phyloP scores from a whole-genome alignment of 768 basidiomycete genomes.

The Krasilnikovozyma curviuscula region DNA sequence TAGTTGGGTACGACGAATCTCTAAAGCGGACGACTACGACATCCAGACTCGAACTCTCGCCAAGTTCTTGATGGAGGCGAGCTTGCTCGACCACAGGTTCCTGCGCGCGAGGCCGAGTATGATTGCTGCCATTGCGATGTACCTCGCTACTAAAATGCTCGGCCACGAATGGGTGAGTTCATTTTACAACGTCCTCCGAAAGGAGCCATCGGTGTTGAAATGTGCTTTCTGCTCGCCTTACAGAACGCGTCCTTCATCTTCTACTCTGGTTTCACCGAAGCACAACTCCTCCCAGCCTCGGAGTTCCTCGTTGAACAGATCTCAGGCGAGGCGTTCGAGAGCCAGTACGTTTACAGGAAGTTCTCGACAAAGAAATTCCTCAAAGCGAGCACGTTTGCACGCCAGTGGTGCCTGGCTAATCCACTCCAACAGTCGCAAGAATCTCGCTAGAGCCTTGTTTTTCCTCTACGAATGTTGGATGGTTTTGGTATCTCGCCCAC shows the following conservation, averaged over 20 bases:
- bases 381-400: slow-evolving; percentile 3
- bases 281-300: slow-evolving; percentile 65
- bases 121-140: slow-evolving; percentile 93
- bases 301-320: slow-evolving; percentile 66
- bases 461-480: background rate
- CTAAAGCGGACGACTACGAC: slow-evolving; percentile 96
- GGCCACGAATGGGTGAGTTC: slow-evolving; percentile 83
- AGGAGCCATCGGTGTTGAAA: background rate
- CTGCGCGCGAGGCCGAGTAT: slow-evolving; percentile 80
- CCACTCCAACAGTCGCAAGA: background rate
- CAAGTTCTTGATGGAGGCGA: slow-evolving; percentile 95
- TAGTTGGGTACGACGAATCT: slow-evolving; percentile 96
- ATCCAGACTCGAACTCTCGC: slow-evolving; percentile 90
- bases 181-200: slow-evolving; percentile 13
- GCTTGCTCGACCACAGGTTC: slow-evolving; percentile 79
- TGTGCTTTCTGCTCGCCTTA: slow-evolving; percentile 6
- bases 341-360: slow-evolving; percentile 80
- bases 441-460: background rate
- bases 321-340: slow-evolving; percentile 54
- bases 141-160: slow-evolving; percentile 80
- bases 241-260: slow-evolving; percentile 80
- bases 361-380: slow-evolving; percentile 71
- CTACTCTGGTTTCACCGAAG: slow-evolving; percentile 79
- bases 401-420: too few species aligned
- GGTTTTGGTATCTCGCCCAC: background rate